These are phyloP conservation scores for Nyssa sinensis DNA, from an alignment of 148 eudicot genomes.

Conservation along the genomic window DNA sequence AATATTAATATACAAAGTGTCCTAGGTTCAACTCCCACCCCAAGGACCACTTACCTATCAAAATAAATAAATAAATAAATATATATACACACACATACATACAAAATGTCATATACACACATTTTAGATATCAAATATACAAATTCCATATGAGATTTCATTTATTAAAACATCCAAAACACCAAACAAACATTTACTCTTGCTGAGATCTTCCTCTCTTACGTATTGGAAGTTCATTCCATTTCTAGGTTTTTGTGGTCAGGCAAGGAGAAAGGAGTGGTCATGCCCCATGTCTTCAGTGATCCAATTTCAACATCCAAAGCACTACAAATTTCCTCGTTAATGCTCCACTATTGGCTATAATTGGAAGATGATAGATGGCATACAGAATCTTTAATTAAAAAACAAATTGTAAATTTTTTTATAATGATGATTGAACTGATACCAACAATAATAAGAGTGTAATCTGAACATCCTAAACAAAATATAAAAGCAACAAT, in stretches of 20 bases:
- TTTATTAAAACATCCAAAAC: neutral
- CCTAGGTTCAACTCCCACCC: no score
- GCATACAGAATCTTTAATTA: no score
- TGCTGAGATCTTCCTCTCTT: neutral
- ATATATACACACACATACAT: no score
- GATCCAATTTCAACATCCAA: neutral
- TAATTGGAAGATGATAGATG: no score
- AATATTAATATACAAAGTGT: constrained; percentile 1
- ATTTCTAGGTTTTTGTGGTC: no score
- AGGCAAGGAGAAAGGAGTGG: no score
- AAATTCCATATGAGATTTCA: neutral
- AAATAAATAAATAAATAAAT: no score
- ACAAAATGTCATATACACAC: no score
- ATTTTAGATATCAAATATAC: no score
- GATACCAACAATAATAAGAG: neutral
- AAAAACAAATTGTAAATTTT: no score
- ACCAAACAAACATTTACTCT: neutral
- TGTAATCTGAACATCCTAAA: neutral
- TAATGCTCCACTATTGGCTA: neutral
- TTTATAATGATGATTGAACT: neutral
- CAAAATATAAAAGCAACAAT: neutral
- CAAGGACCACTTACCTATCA: no score
- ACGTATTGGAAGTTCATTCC: neutral
- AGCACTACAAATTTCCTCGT: neutral
- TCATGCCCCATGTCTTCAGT: no score